Conservation (phyloP, 352 stramenopile species). For the Paralagenidium karlingii region DNA sequence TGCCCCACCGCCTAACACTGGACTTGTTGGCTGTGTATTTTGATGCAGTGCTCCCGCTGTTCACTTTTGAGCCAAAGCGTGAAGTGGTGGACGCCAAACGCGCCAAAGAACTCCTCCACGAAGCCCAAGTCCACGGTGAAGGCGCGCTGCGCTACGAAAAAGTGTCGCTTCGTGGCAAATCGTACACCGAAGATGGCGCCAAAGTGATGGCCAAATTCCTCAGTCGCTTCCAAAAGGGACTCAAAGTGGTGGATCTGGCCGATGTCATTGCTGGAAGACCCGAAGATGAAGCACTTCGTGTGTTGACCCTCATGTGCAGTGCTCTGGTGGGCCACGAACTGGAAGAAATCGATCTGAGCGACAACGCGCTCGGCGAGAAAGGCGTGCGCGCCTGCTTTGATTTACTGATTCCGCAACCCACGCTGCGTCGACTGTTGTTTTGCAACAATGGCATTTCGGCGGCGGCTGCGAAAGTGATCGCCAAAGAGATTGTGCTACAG, state of each 20-base stretch:
- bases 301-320: constrained; percentile 71
- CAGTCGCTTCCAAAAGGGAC: constrained; percentile 14
- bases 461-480: constrained; percentile 40
- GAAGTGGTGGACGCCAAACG: constrained; percentile 59
- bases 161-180: constrained; percentile 65
- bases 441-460: constrained; percentile 76
- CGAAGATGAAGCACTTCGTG: constrained; percentile 82
- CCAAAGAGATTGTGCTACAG: constrained; percentile 56
- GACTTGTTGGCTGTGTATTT: constrained; percentile 12
- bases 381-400: constrained; percentile 61
- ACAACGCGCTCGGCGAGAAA: constrained; percentile 69
- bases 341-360: constrained; percentile 77
- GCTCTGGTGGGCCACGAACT: constrained; percentile 65
- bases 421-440: constrained; percentile 45
- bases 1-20: no score
- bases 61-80: constrained; percentile 40
- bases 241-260: constrained; percentile 72
- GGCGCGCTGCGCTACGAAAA: constrained; percentile 25
- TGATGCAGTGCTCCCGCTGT: constrained; percentile 15
- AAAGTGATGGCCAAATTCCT: constrained; percentile 47
- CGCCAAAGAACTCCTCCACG: constrained; percentile 26
- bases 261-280: constrained; percentile 87
- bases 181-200: constrained; percentile 58
- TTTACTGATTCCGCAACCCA: constrained; percentile 53
- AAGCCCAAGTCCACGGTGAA: constrained; percentile 20